Evolutionary conservation across 208 protist genomes (phyloP).

Genomic region (Paratrypanosoma confusum): DNA sequence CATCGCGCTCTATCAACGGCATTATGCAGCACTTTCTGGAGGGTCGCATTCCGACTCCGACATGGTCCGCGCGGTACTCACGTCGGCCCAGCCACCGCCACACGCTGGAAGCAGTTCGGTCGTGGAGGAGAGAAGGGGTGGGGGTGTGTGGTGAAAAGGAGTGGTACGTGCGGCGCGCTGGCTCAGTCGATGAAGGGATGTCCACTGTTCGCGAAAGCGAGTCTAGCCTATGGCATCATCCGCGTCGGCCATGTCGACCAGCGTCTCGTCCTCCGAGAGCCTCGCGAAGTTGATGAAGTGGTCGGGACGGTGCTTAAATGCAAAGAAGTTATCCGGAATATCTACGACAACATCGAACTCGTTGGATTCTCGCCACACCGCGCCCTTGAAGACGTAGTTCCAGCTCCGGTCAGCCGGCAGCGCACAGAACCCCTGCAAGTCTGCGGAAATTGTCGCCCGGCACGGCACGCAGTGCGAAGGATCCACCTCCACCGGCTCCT

Average conservation of each 20-base stretch:
- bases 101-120: no score
- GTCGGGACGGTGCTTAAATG: constrained; percentile 56
- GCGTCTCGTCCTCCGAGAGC: constrained; percentile 27
- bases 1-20: no score
- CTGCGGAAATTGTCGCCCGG: constrained; percentile 48
- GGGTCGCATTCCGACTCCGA: no score
- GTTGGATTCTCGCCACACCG: constrained; percentile 56
- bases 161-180: no score
- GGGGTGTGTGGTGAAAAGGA: no score
- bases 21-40: no score
- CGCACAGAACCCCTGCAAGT: constrained; percentile 66
- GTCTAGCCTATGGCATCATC: constrained; percentile 18
- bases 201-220: no score
- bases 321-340: constrained; percentile 60
- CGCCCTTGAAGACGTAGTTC: constrained; percentile 84
- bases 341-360: constrained; percentile 71
- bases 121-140: no score
- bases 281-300: constrained; percentile 83
- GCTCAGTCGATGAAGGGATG: no score
- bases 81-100: no score
- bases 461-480: constrained; percentile 35
- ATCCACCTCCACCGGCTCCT: constrained; percentile 36
- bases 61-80: no score
- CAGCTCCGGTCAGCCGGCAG: constrained; percentile 57
- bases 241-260: constrained; percentile 59